Evolutionary conservation across 2,329 filamentous ascomycete species (phyloP), one percentile per base, ranked within the genome.

Genomic region (Camptophora hylomeconis): DNA sequence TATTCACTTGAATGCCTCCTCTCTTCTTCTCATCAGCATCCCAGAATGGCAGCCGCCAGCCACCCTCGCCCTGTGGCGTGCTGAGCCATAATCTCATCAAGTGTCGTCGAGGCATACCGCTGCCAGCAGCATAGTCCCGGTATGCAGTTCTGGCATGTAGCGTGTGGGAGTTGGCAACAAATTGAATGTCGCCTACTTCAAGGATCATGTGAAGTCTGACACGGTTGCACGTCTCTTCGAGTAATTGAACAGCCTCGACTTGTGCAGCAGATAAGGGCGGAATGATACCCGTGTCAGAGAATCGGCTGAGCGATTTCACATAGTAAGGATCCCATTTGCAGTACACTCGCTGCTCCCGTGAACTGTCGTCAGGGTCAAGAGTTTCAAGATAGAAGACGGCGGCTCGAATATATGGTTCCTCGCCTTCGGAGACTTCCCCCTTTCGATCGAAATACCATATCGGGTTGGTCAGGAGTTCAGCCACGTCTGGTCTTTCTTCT

Each of bases 401-500:
- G 17, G 76, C 72, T 23, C 67, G 64, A 44, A 82, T 80, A 56
- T 74, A 92, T 33, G 75, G 73, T 31, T 86, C 71, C 53, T 92
- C 67, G 8, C 80, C 82, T 9, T 63, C 58, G 13, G 73, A 80
- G 1, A 70, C 72, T 60, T 92, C 83, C 7, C 83, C 83, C 60
- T 92, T 92, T 31, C 83, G 76, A 55, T 92, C 83, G 52, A 92
- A 87, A 59, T 92, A 89, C 83, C 83, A 92, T 39, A 83, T 72
- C 1, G 83, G 82, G 50, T 75, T 58, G 1, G 79, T 77, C 30
- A 92, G 61, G 5, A 75, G 65, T 51, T 80, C 72, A 1, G 81
- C 76, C 2, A 92, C 76, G 45, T 87, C 82, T 0, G 82, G 81
- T 14, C 80, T 66, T 49, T 87, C 72, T 20, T 54, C 55, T 49